These are phyloP conservation scores for Coemansia sp. DNA, from an alignment of 192 early-diverging fungal genomes.

Conservation along the genomic window DNA sequence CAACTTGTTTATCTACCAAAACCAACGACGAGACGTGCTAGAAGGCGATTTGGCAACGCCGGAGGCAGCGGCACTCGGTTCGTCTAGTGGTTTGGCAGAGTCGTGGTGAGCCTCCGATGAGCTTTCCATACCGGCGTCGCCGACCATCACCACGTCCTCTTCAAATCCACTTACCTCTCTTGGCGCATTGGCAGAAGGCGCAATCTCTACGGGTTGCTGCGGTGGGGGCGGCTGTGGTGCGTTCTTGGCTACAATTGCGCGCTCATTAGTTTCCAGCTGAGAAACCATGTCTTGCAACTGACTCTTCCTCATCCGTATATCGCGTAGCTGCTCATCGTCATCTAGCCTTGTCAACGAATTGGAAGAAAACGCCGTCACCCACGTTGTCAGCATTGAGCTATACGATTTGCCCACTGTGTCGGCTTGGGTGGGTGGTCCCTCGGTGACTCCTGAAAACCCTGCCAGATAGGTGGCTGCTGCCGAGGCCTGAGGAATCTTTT, in stretches of 20 bases:
- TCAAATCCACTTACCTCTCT: constrained; percentile 46
- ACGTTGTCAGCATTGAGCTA: constrained; percentile 40
- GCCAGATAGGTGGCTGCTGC: constrained; percentile 37
- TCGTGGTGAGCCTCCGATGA: constrained; percentile 15
- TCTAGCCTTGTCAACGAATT: constrained; percentile 16
- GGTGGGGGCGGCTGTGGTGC: not conserved
- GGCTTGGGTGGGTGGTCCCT: constrained; percentile 20
- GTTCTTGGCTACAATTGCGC: constrained; percentile 18
- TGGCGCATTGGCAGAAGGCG: not conserved
- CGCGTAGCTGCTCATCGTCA: constrained; percentile 42
- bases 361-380: constrained; percentile 34
- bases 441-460: constrained; percentile 27
- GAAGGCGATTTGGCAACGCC: not conserved
- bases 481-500: constrained; percentile 35
- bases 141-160: constrained; percentile 52
- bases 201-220: not conserved
- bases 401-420: constrained; percentile 17
- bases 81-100: constrained; percentile 6
- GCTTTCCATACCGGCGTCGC: constrained; percentile 20
- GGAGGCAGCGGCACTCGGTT: constrained; percentile 1
- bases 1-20: constrained; percentile 23
- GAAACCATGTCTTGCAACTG: constrained; percentile 51
- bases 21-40: constrained; percentile 43
- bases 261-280: constrained; percentile 52
- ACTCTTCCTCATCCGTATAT: constrained; percentile 43